Evolutionary conservation across 805 yeast species (phyloP), one percentile per base, ranked within the genome.

Genomic region (Barnettozyma pratensis): DNA sequence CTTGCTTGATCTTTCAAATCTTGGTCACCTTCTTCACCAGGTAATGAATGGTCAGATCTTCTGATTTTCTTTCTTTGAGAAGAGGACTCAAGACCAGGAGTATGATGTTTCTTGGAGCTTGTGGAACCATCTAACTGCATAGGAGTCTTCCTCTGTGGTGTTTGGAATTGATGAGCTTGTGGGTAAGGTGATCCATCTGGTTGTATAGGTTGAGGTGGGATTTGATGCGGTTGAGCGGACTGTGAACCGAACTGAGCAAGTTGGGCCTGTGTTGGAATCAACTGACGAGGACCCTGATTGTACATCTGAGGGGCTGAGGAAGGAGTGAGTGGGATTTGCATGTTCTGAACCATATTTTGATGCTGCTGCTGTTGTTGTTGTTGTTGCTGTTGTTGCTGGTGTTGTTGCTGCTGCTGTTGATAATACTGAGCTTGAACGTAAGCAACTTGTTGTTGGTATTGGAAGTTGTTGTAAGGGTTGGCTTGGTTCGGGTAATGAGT

Each of bases 1-100:
- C 51, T 47, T 3, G 77, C 76, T 42, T 71, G 52, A 42, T 59
- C 63, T 52, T 63, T 70, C 49, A 73, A 53, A 47, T 72, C 72
- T 10, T 50, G 51, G 43, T 72, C 74, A 10, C 71, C 67, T 14
- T 66, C 68, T 41, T 61, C 65, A 40, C 61, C 62, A 34, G 62
- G 58, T 42, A 54, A 43, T 4, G 62, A 55, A 39, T 56, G 59
- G 39, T 61, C 64, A 1, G 63, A 54, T 42, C 58, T 56, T 56
- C 61, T 58, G 34, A 47, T 53, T 40, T 57, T 58, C 42, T 60
- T 61, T 35, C 56, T 55, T n/a, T 53, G 56, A 9, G 61, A 50
- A 9, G 47, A 50, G 9, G 50, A 12, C n/a, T 46, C 45, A 39
- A 29, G 28, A 30, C 54, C 61, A 28, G 61, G 57, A 0, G 57